These are phyloP conservation scores for Chrysanthemum seticuspe DNA, from an alignment of 129 eudicot species.

Conservation along the genomic window DNA sequence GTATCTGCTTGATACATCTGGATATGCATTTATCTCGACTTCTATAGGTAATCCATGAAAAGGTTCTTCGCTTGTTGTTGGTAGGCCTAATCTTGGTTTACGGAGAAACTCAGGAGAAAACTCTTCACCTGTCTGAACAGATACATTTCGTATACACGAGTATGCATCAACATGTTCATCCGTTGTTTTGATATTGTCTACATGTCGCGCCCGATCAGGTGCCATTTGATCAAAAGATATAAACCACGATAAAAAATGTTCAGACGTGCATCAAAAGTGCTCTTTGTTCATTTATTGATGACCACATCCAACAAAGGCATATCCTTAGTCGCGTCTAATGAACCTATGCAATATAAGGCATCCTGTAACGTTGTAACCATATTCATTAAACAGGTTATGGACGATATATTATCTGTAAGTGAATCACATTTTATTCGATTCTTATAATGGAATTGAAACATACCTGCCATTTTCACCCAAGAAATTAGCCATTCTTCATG, in stretches of 20 bases:
- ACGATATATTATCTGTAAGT: no score
- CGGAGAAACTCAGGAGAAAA: conserved; percentile 58
- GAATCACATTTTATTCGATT: background rate
- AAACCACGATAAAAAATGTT: background rate
- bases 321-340: no score
- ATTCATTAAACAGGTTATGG: no score
- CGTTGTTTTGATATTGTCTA: background rate
- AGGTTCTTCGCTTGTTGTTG: background rate
- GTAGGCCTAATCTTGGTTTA: conserved; percentile 7
- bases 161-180: conserved; percentile 19
- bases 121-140: conserved; percentile 41
- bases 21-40: conserved; percentile 17
- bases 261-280: no score
- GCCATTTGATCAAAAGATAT: background rate
- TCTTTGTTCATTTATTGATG: no score
- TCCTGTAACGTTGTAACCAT: no score
- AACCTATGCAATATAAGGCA: no score
- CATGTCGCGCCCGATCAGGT: background rate
- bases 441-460: background rate
- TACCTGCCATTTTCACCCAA: no score
- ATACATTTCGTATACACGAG: conserved; percentile 50
- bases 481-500: no score
- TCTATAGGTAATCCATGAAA: conserved; percentile 17
- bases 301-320: no score
- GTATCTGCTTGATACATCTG: conserved; percentile 13